phyloP scores from a whole-genome alignment of 331 rosid species.

The Pyracantha coccinea region DNA sequence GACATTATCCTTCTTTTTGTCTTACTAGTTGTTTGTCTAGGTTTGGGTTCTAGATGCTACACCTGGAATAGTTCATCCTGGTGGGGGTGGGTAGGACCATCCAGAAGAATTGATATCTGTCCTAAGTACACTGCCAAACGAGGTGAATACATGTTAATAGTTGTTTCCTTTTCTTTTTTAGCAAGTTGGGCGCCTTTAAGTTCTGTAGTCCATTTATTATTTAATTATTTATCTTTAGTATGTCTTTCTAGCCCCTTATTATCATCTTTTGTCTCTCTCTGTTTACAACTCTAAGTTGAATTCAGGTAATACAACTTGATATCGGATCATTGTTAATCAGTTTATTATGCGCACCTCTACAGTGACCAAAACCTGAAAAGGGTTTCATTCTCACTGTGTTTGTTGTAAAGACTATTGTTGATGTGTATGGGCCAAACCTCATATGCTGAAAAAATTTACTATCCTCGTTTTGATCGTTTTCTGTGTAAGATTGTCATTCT shows the following conservation, averaged over 20 bases:
- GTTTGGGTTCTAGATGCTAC: slow-evolving; percentile 94
- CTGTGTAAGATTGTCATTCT: not conserved
- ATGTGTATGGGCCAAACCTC: not conserved
- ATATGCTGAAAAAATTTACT: not conserved
- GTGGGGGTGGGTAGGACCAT: slow-evolving; percentile 95
- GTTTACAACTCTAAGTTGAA: not conserved
- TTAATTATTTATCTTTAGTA: not conserved
- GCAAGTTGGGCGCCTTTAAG: not conserved
- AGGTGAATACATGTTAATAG: slow-evolving; percentile 33
- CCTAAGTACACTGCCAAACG: slow-evolving; percentile 56
- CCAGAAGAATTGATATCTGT: slow-evolving; percentile 81
- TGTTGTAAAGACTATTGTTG: not conserved
- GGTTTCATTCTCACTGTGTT: not conserved
- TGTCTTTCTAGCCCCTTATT: not conserved
- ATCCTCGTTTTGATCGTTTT: not conserved
- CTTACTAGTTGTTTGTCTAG: slow-evolving; percentile 26
- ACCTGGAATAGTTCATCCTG: slow-evolving; percentile 81
- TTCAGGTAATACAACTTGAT: not conserved
- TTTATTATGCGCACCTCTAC: not conserved
- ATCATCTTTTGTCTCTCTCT: not conserved
- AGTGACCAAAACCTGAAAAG: not conserved
- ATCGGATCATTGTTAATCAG: not conserved
- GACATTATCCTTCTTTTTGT: slow-evolving; percentile 3
- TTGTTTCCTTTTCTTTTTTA: not conserved
- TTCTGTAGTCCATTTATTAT: not conserved